phyloP scores from a whole-genome alignment of 2,329 filamentous ascomycete genomes.

The Cladorrhinum sp. region DNA sequence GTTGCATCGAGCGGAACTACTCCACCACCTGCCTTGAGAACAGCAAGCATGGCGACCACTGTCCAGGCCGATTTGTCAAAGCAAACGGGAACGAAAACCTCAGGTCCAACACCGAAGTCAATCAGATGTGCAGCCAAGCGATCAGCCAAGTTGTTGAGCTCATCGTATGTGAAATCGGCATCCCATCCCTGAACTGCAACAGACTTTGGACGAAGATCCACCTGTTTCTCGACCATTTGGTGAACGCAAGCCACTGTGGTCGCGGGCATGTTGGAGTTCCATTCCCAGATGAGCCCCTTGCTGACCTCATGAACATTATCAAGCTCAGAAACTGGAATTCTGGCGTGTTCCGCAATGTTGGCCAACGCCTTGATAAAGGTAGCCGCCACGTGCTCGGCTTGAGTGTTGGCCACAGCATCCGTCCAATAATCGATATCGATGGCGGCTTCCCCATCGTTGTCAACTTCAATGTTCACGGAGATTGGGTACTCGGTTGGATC shows the following conservation, averaged over 20 bases:
- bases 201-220: constrained; percentile 32
- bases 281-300: constrained; percentile 21
- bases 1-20: constrained; percentile 29
- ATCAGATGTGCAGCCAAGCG: constrained; percentile 22
- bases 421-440: constrained; percentile 29
- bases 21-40: constrained; percentile 31
- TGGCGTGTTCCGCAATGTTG: constrained; percentile 20
- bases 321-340: constrained; percentile 16
- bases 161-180: constrained; percentile 20
- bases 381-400: constrained; percentile 23
- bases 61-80: constrained; percentile 30
- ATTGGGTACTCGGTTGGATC: constrained; percentile 29
- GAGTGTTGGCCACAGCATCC: constrained; percentile 16
- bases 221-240: constrained; percentile 26
- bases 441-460: constrained; percentile 15
- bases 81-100: constrained; percentile 26
- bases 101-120: constrained; percentile 21
- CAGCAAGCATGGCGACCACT: constrained; percentile 27
- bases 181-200: constrained; percentile 25
- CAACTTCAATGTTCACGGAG: constrained; percentile 25
- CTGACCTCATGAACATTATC: constrained; percentile 19
- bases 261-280: constrained; percentile 25
- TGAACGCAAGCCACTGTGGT: constrained; percentile 22
- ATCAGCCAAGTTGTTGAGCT: constrained; percentile 21
- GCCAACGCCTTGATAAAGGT: constrained; percentile 22